Evolutionary conservation across 2,329 filamentous ascomycete genomes (phyloP).

Genomic region (Cytospora leucostoma): DNA sequence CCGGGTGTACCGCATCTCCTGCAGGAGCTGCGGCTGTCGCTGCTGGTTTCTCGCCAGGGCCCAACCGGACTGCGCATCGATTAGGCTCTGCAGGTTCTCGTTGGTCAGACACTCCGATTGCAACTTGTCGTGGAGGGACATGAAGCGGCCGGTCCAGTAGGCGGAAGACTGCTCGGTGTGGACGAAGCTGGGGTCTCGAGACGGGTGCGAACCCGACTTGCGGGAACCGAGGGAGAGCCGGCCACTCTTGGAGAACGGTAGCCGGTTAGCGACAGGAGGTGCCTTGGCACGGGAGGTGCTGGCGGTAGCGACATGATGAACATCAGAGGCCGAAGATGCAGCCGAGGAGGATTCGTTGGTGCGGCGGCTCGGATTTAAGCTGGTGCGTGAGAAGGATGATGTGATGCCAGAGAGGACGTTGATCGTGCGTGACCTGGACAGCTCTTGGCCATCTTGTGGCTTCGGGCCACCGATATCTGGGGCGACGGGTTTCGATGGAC

Average conservation of each 20-base stretch:
- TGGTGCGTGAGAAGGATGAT: slow-evolving; percentile 24
- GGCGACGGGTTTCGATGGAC: not conserved
- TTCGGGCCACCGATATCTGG: slow-evolving; percentile 5
- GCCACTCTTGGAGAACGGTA: slow-evolving; percentile 14
- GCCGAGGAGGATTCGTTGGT: slow-evolving; percentile 19
- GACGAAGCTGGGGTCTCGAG: slow-evolving; percentile 37
- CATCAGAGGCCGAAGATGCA: slow-evolving; percentile 15
- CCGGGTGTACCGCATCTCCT: slow-evolving; percentile 27
- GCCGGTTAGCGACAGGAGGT: not conserved
- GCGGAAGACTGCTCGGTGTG: slow-evolving; percentile 46
- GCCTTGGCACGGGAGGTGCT: slow-evolving; percentile 4
- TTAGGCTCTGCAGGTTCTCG: slow-evolving; percentile 30
- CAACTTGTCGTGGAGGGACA: slow-evolving; percentile 57
- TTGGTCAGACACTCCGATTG: slow-evolving; percentile 42
- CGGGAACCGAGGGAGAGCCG: slow-evolving; percentile 15
- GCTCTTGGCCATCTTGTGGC: slow-evolving; percentile 1
- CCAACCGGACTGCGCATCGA: slow-evolving; percentile 26
- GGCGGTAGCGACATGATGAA: slow-evolving; percentile 22
- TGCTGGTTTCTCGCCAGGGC: slow-evolving; percentile 6
- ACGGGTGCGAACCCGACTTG: slow-evolving; percentile 26
- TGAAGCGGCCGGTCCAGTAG: slow-evolving; percentile 66
- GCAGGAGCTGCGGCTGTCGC: slow-evolving; percentile 7
- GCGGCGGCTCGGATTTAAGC: slow-evolving; percentile 12
- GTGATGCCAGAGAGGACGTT: slow-evolving; percentile 24
- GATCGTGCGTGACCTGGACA: slow-evolving; percentile 21